Evolutionary conservation across 2,329 filamentous ascomycete genomes (phyloP), one percentile per base, ranked within the genome.

Genomic region (Fusarium sp.): DNA sequence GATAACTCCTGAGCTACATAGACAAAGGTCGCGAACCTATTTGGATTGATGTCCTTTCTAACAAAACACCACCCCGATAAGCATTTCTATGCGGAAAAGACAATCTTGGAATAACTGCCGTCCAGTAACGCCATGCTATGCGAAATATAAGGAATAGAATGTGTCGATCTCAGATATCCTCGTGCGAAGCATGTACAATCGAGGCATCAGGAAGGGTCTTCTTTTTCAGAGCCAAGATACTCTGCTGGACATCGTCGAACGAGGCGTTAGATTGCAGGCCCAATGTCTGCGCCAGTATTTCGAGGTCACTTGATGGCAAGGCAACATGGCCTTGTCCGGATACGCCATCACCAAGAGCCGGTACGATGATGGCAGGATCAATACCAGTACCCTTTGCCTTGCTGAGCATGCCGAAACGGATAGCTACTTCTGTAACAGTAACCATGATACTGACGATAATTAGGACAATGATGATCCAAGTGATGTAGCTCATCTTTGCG

Each of bases 391-490:
- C 62, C 31, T 77, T 78, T 28, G 76, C 76, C 56, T 78, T 73
- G 57, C 54, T 73, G 51, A 97, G 83, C 60, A 97, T 92, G 33
- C 87, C 91, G 79, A 98, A 98, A 12, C 96, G 89, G 56, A 99
- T 85, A 61, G 92, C 90, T 14, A 98, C 95, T 83, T 99, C 96
- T 7, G 92, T 91, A 56, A 94, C 92, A 5, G 96, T 98, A 59
- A 99, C 94, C 58, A 95, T 86, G 78, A 99, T 98, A 79, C 92
- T 95, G 74, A 98, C 86, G 51, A 97, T 83, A 79, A 99, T 99
- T 50, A 99, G 89, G 50, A 97, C 88, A 78, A 99, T 99, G 82
- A 98, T 92, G 81, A 99, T 98, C 95, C 95, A 98, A 2, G 96
- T 99, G 80, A 98, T 97, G 74, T 89, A 88, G 75, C 94, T 97